These are phyloP conservation scores for Hypoxylon sp. DNA, from an alignment of 2,329 filamentous ascomycete species.

Conservation along the genomic window DNA sequence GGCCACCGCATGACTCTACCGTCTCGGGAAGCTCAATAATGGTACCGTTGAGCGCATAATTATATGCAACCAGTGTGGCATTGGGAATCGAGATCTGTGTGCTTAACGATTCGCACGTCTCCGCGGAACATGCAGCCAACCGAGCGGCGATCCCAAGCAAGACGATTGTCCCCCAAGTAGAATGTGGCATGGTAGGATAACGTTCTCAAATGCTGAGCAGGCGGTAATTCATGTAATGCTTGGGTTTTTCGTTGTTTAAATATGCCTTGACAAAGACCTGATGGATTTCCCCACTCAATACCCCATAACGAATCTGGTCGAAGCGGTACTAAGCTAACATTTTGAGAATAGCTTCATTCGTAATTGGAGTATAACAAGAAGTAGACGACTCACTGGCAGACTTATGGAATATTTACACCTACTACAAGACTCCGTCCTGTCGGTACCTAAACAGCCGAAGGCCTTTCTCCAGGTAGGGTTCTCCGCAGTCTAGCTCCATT, in stretches of 20 bases:
- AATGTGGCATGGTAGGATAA: neutral
- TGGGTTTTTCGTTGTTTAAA: neutral
- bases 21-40: slow-evolving; percentile 19
- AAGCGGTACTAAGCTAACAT: neutral
- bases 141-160: neutral
- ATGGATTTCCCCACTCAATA: slow-evolving; percentile 9
- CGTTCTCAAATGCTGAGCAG: too few relatives aligned
- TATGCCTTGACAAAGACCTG: neutral
- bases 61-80: slow-evolving; percentile 4
- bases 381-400: slow-evolving; percentile 2
- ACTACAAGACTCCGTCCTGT: neutral
- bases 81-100: slow-evolving; percentile 9
- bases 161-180: neutral
- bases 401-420: neutral
- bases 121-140: slow-evolving; percentile 4
- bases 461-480: slow-evolving; percentile 13
- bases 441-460: slow-evolving; percentile 8
- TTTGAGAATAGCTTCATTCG: slow-evolving; percentile 5
- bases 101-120: slow-evolving; percentile 3
- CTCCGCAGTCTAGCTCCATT: slow-evolving; percentile 10
- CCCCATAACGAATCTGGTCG: neutral
- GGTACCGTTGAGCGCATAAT: slow-evolving; percentile 14
- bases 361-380: slow-evolving; percentile 6
- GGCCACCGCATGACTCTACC: slow-evolving; percentile 26
- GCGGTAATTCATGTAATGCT: too few relatives aligned